Evolutionary conservation across 768 basidiomycete species (phyloP).

Genomic region (Pulveroboletus frians): DNA sequence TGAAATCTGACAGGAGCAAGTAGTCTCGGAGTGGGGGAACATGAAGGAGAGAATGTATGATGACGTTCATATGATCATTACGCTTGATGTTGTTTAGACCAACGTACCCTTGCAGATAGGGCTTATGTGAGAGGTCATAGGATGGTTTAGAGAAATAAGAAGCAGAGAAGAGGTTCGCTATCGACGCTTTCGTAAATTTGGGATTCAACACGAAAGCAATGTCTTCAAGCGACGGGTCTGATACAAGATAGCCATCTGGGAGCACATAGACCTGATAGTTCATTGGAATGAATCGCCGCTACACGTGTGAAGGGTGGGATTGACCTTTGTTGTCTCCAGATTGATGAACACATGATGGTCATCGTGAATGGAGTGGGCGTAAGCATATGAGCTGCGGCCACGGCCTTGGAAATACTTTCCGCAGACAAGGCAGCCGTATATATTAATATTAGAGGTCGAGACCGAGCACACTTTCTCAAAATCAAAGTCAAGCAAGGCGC

Average conservation of each 20-base stretch:
- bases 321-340: conserved; percentile 82
- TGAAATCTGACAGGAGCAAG: conserved; percentile 70
- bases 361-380: conserved; percentile 94
- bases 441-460: conserved; percentile 93
- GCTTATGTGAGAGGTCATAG: conserved; percentile 75
- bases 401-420: conserved; percentile 99
- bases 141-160: conserved; percentile 64
- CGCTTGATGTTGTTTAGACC: conserved; percentile 97
- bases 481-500: conserved; percentile 91
- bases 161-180: conserved; percentile 52
- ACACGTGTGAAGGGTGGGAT: conserved; percentile 14
- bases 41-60: conserved; percentile 91
- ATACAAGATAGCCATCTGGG: conserved; percentile 94
- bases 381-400: conserved; percentile 90
- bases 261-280: conserved; percentile 82
- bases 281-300: conserved; percentile 12
- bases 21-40: conserved; percentile 85
- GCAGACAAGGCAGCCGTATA: conserved; percentile 95
- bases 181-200: conserved; percentile 62
- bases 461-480: conserved; percentile 99
- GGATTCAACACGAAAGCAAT: conserved; percentile 89
- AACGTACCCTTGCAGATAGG: conserved; percentile 90
- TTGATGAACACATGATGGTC: conserved; percentile 99
- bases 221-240: conserved; percentile 94
- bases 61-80: conserved; percentile 97